These are phyloP conservation scores for Pinus tabuliformis DNA, from an alignment of 75 land plant species.

Conservation along the genomic window DNA sequence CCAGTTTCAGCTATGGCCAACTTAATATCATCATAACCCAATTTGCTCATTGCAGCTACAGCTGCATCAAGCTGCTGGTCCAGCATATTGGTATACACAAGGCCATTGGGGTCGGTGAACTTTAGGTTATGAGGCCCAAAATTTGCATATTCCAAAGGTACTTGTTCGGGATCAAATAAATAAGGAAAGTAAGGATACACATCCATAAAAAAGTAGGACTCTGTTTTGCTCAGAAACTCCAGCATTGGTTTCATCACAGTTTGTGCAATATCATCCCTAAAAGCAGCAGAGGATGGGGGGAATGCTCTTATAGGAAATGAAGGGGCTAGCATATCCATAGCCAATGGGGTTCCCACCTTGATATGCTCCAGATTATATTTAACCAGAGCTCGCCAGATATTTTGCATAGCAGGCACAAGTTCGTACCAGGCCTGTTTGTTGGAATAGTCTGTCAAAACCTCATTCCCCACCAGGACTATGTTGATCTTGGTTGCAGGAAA, in stretches of 20 bases:
- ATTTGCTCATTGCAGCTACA: not conserved
- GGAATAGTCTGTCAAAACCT: slow-evolving; percentile 29
- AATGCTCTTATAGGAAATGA: no score
- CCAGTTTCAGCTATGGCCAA: slow-evolving; percentile 30
- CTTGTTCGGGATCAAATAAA: slow-evolving; percentile 21
- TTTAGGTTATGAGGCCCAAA: slow-evolving; percentile 17
- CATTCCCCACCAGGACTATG: slow-evolving; percentile 84
- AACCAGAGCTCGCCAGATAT: slow-evolving; percentile 41
- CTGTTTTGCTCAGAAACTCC: no score
- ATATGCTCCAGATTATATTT: slow-evolving; percentile 14
- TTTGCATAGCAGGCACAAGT: slow-evolving; percentile 75
- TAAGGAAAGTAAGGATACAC: slow-evolving; percentile 71
- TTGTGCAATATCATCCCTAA: slow-evolving; percentile 11
- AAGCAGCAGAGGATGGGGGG: slow-evolving; percentile 63
- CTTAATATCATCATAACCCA: slow-evolving; percentile 58
- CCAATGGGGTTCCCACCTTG: no score
- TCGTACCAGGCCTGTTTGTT: not conserved
- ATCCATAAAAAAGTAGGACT: no score
- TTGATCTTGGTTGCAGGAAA: slow-evolving; percentile 55
- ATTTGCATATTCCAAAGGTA: slow-evolving; percentile 4
- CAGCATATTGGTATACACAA: slow-evolving; percentile 13
- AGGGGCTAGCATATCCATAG: no score
- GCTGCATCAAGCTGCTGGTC: slow-evolving; percentile 78
- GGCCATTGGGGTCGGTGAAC: not conserved
- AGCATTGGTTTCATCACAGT: no score